Evolutionary conservation across 2,329 filamentous ascomycete species (phyloP).

Genomic region (Aureobasidium sp.): DNA sequence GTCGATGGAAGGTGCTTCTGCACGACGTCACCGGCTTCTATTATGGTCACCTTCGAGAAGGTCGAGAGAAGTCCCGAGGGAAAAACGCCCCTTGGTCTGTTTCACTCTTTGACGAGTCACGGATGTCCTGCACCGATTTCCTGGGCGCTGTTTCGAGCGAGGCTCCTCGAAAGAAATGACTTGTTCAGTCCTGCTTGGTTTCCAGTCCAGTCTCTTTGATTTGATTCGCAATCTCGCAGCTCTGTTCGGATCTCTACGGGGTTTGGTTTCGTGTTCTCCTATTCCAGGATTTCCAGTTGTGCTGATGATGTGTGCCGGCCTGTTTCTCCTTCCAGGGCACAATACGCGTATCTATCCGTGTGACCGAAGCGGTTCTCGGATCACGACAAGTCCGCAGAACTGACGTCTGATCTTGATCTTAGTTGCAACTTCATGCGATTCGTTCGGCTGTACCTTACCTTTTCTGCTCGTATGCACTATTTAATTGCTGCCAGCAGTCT

Average conservation of each 20-base stretch:
- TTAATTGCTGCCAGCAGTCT: neutral
- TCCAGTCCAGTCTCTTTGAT: neutral
- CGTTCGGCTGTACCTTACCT: neutral
- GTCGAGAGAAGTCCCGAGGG: slow-evolving; percentile 1
- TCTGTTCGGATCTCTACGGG: neutral
- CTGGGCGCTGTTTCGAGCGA: slow-evolving; percentile 13
- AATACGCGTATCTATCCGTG: neutral
- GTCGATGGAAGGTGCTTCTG: neutral
- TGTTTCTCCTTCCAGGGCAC: neutral
- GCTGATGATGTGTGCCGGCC: neutral
- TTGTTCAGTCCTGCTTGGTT: neutral
- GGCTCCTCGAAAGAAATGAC: slow-evolving; percentile 9
- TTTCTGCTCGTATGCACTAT: neutral
- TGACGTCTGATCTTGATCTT: slow-evolving; percentile 1
- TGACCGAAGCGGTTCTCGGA: neutral
- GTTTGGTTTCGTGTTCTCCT: neutral
- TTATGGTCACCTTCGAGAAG: slow-evolving; percentile 11
- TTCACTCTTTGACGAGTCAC: slow-evolving; percentile 10
- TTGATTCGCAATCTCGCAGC: slow-evolving; percentile 2
- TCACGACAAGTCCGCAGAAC: slow-evolving; percentile 2
- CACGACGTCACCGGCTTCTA: slow-evolving; percentile 2
- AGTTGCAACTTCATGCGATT: neutral
- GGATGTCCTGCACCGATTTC: slow-evolving; percentile 4
- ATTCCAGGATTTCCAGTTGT: neutral
- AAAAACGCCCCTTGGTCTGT: slow-evolving; percentile 9